phyloP scores from a whole-genome alignment of 2,329 filamentous ascomycete genomes.

The Neonectria sp. region DNA sequence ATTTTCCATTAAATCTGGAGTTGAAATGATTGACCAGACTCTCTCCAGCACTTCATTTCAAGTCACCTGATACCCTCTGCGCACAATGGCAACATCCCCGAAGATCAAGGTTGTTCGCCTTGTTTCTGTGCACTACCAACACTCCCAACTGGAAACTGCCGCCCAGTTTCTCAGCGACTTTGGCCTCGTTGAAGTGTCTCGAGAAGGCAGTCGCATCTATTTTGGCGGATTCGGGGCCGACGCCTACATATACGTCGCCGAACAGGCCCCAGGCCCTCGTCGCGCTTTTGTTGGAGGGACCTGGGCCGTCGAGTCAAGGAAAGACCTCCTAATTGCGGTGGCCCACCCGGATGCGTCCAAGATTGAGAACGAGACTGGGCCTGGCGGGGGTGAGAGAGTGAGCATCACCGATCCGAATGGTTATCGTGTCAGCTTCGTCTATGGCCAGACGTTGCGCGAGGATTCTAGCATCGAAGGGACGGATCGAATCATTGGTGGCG shows the following conservation, averaged over 20 bases:
- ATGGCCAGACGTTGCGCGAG: neutral
- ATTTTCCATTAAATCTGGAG: too few species aligned
- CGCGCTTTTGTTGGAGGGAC: neutral
- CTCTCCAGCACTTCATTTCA: neutral
- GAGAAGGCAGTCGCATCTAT: neutral
- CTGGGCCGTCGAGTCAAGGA: neutral
- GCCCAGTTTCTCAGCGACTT: neutral
- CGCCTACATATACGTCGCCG: neutral
- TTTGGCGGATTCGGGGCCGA: neutral
- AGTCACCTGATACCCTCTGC: too few species aligned
- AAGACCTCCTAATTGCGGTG: neutral
- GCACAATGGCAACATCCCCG: neutral
- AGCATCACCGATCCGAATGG: neutral
- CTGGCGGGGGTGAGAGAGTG: neutral
- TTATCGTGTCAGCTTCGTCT: neutral
- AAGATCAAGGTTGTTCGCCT: neutral
- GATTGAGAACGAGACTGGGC: neutral
- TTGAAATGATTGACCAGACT: too few species aligned
- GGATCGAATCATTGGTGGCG: neutral
- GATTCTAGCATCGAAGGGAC: neutral
- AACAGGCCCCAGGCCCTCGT: neutral
- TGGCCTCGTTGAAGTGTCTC: neutral
- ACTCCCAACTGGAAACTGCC: neutral
- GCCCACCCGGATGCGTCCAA: neutral
- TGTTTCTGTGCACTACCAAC: neutral